Base-by-base conservation (phyloP, 2,329 filamentous ascomycete genomes). In the Chaetoscypha palmicola region DNA sequence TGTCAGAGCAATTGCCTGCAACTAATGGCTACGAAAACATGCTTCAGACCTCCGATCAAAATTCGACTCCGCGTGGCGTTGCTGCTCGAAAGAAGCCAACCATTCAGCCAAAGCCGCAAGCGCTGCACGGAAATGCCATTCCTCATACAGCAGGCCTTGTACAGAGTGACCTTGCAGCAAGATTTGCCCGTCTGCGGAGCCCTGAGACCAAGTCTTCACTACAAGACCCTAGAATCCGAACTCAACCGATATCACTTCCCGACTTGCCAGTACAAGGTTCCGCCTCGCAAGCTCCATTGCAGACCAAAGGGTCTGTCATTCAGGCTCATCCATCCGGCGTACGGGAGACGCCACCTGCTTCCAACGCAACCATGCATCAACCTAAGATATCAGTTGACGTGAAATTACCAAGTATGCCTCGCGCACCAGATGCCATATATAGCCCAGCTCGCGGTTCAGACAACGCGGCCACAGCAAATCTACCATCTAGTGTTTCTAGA, bases 91-190 rank as follows among this genome's bases (percentile, higher is more conserved):
- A 53, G 43, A 60, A 59, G 47, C 64, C 68, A 8, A 51, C 59
- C 3, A 65, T 83, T 7, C 77, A 80, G 19, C 82, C 83, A 2
- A 88, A 88, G 52, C 84, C 84, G 0, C 70, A 78, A 41, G 72
- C 73, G 3, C 67, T 87, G 2, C 79, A 82, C 54, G 81, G 81
- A 1, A 79, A 80, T 32, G 68, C 72, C 3, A 60, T 82, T 12
- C 64, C 66, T 16, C 58, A 68, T n/a, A 62, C 56, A 11, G 59
- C 56, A 22, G 26, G 51, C 1, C 62, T 51, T 23, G 62, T 57
- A 41, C 61, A 66, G 4, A 66, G 69, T 41, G 79, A 82, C 50
- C 64, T 82, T 37, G 64, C 67, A 11, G 65, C 72, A 41, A 70
- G 79, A 31, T 81, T 83, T 57, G 72, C 75, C 31, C 74, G 74